These are phyloP conservation scores for Schizochytrium sp. DNA, from an alignment of 108 stramenopile genomes.

Conservation along the genomic window DNA sequence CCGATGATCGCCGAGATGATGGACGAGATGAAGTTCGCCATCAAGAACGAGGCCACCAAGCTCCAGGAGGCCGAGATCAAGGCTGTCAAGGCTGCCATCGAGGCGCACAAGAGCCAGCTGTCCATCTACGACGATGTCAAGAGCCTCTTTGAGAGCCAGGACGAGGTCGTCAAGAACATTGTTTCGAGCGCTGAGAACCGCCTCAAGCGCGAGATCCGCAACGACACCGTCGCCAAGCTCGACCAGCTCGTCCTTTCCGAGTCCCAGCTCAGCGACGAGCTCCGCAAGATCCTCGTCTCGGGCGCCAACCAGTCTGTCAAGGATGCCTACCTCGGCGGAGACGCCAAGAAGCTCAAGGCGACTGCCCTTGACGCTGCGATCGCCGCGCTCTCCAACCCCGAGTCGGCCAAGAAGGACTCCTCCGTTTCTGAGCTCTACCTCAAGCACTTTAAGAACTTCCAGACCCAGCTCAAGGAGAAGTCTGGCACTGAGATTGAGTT, in stretches of 20 bases:
- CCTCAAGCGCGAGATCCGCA: neutral
- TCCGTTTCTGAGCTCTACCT: neutral
- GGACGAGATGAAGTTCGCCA: neutral
- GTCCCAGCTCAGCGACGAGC: neutral
- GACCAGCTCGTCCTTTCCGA: neutral
- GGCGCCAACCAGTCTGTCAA: neutral
- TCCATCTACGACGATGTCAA: neutral
- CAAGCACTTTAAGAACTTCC: neutral
- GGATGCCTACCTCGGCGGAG: neutral
- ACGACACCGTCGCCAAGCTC: neutral
- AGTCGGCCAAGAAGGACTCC: constrained; percentile 2
- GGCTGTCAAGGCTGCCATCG: neutral
- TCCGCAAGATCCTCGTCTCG: neutral
- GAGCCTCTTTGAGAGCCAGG: neutral
- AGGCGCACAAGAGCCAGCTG: constrained; percentile 9
- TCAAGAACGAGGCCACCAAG: neutral
- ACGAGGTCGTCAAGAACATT: neutral
- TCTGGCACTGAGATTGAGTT: neutral
- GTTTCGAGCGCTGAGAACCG: constrained; percentile 2
- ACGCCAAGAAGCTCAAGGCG: constrained; percentile 2
- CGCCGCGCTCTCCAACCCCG: constrained; percentile 7
- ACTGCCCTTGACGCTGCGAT: neutral
- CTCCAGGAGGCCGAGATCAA: neutral
- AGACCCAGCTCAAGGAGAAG: neutral
- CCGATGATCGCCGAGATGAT: constrained; percentile 16